These are phyloP conservation scores for Rhytidiadelphus loreus DNA, from an alignment of 225 moss, liverwort and hornwort species.

Conservation along the genomic window DNA sequence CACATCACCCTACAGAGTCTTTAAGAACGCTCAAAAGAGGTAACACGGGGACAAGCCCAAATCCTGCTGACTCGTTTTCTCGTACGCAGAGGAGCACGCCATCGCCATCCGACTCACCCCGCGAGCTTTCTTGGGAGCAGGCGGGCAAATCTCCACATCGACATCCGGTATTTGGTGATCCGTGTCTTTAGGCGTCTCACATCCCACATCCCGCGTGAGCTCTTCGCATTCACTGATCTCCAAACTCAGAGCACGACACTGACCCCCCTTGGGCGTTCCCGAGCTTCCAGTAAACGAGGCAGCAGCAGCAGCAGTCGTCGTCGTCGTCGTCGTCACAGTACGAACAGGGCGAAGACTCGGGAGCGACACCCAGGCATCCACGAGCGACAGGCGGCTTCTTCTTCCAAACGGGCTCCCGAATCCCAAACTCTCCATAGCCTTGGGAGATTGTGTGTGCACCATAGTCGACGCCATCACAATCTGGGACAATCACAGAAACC, in stretches of 20 bases:
- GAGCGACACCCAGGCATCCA: slow-evolving; percentile 23
- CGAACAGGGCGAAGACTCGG: slow-evolving; percentile 20
- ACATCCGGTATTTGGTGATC: slow-evolving; percentile 37
- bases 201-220: not conserved
- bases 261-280: not conserved
- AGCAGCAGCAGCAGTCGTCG: not conserved
- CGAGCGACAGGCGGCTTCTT: slow-evolving; percentile 12
- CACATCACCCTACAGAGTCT: not conserved
- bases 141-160: slow-evolving; percentile 29
- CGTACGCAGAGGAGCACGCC: not conserved
- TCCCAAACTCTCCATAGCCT: slow-evolving; percentile 16
- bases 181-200: slow-evolving; percentile 32
- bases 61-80: not conserved
- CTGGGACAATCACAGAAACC: too few species aligned
- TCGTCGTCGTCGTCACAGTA: not conserved
- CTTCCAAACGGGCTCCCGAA: slow-evolving; percentile 13
- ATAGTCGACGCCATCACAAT: slow-evolving; percentile 15
- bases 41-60: slow-evolving; percentile 11
- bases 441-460: slow-evolving; percentile 14
- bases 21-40: not conserved
- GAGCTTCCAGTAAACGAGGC: slow-evolving; percentile 8
- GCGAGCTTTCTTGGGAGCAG: slow-evolving; percentile 40
- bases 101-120: slow-evolving; percentile 22
- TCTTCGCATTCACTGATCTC: slow-evolving; percentile 3
- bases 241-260: not conserved